phyloP scores from a whole-genome alignment of 345 rosid genomes.

The Conringia planisiliqua region DNA sequence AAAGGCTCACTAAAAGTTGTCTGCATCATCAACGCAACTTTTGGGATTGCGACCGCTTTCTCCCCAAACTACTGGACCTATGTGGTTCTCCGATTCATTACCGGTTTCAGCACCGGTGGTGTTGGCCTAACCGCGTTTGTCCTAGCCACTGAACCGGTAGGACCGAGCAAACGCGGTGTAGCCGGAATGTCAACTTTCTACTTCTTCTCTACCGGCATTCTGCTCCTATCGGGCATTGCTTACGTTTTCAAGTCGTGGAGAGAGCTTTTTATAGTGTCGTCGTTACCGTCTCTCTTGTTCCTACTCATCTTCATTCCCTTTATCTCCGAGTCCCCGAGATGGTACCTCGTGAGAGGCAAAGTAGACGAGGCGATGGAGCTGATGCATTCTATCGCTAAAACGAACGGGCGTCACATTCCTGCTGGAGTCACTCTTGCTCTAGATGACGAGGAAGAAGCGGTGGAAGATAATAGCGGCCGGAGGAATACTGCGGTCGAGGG shows the following conservation, averaged over 20 bases:
- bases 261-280: constrained; percentile 65
- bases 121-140: constrained; percentile 84
- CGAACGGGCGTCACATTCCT: constrained; percentile 53
- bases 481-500: constrained; percentile 37
- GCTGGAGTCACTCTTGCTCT: constrained; percentile 57
- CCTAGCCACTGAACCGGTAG: constrained; percentile 78
- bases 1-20: constrained; percentile 82
- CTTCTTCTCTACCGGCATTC: constrained; percentile 83
- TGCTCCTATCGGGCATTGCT: constrained; percentile 59
- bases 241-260: constrained; percentile 70
- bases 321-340: constrained; percentile 81
- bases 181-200: constrained; percentile 98
- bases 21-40: constrained; percentile 61
- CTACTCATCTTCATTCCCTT: constrained; percentile 59
- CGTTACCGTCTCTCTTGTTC: constrained; percentile 72
- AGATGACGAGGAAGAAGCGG: constrained; percentile 48
- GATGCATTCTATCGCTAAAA: constrained; percentile 60
- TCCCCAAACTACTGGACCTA: constrained; percentile 69
- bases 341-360: constrained; percentile 84
- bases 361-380: constrained; percentile 60
- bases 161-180: constrained; percentile 71
- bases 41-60: constrained; percentile 70
- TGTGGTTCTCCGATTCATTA: constrained; percentile 59
- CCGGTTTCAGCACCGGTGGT: constrained; percentile 91
- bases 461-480: not conserved